Percentiles rank a stretch among this genome's conserved stretches.
Evolutionary conservation across 176 grass and related monocot species (phyloP).

Genomic region (Saccharum officinarum): DNA sequence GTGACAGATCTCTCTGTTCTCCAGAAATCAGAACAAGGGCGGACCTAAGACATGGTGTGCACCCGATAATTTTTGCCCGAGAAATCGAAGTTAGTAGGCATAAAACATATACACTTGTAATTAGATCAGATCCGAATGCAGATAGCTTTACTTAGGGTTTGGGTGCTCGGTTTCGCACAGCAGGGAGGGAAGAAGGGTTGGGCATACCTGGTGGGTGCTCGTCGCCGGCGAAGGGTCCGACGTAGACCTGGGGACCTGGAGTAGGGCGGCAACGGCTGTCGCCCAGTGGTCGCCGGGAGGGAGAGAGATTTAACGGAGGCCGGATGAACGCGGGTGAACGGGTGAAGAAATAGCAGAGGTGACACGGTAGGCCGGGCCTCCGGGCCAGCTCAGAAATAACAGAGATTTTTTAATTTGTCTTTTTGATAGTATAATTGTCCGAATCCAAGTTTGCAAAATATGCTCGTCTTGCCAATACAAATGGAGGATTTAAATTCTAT

Average conservation of each 20-base stretch:
- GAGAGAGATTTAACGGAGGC: neutral
- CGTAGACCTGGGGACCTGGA: neutral
- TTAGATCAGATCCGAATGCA: neutral
- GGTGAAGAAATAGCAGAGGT: neutral
- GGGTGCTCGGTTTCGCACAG: neutral
- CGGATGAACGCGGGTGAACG: neutral
- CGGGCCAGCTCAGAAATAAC: neutral
- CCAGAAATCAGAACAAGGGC: neutral
- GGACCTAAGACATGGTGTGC: neutral
- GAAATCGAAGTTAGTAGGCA: neutral
- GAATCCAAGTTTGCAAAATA: neutral
- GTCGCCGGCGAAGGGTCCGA: neutral
- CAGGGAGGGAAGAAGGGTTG: neutral
- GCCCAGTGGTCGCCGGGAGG: neutral
- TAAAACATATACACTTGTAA: neutral
- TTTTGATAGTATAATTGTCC: neutral
- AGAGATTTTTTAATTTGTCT: neutral
- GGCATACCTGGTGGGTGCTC: neutral
- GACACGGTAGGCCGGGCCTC: neutral
- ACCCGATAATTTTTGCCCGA: neutral
- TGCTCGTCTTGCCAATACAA: neutral
- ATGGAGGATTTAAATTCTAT: too few relatives aligned
- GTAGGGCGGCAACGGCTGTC: neutral
- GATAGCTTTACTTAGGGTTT: neutral
- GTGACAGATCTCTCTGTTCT: neutral